Conservation (phyloP, 345 rosid species). For the Cardiospermum halicacabum region DNA sequence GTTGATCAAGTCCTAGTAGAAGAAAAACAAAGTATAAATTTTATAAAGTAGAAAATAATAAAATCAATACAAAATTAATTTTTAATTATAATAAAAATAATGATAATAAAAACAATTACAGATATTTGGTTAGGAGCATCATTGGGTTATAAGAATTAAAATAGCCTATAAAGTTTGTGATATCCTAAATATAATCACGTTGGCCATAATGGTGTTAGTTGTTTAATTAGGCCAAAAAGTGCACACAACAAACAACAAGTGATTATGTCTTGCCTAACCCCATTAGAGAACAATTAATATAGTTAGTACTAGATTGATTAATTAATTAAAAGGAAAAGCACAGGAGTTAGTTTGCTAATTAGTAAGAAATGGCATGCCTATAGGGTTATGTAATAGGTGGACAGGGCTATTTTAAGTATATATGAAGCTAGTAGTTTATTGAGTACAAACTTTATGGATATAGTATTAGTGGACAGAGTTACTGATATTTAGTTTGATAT, state of each 20-base stretch:
- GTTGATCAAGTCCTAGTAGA: no score
- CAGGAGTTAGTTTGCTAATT: background rate
- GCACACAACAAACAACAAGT: slow-evolving; percentile 16
- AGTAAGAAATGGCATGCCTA: background rate
- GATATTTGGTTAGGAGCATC: no score
- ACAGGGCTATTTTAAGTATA: background rate
- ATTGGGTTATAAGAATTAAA: no score
- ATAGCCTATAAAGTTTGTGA: slow-evolving; percentile 4
- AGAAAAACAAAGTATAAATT: no score
- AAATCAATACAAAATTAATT: no score
- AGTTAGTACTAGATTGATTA: no score
- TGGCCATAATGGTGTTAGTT: slow-evolving; percentile 22
- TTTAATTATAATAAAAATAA: no score
- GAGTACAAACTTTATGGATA: background rate
- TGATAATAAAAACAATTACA: no score
- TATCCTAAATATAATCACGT: slow-evolving; percentile 10
- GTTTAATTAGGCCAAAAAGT: slow-evolving; percentile 30
- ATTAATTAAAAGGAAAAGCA: background rate
- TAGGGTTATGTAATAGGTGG: background rate
- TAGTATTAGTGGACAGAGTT: no score
- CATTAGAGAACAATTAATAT: slow-evolving; percentile 6
- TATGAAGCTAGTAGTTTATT: background rate
- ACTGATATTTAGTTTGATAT: no score
- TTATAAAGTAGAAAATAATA: no score
- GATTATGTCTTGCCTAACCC: slow-evolving; percentile 24